Evolutionary conservation across 352 stramenopile species (phyloP).

Genomic region (Phytophthora foliorum): DNA sequence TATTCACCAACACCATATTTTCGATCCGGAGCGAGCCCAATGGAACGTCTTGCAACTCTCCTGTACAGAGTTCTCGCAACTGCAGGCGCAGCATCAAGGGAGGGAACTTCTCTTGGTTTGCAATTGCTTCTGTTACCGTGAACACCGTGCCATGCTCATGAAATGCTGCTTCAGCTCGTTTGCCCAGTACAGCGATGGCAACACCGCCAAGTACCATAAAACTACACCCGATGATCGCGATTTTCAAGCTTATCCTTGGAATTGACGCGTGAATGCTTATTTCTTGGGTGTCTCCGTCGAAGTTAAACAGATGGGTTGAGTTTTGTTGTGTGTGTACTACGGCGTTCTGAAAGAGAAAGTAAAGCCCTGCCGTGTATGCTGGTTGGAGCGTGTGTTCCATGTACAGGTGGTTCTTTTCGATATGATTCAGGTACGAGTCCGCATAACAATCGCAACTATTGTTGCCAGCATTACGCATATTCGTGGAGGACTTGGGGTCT

Average conservation of each 20-base stretch:
- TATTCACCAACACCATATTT: slow-evolving; percentile 10
- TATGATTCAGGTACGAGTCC: slow-evolving; percentile 4
- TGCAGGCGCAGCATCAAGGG: slow-evolving; percentile 16
- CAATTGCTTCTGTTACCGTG: slow-evolving; percentile 14
- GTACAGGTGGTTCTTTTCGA: slow-evolving; percentile 55
- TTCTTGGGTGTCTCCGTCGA: slow-evolving; percentile 19
- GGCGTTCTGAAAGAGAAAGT: slow-evolving; percentile 49
- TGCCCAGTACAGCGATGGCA: not conserved
- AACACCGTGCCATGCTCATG: slow-evolving; percentile 3
- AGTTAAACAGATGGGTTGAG: too few species aligned
- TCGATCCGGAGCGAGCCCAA: slow-evolving; percentile 14
- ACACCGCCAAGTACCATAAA: slow-evolving; percentile 5
- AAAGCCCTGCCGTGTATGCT: slow-evolving; percentile 45
- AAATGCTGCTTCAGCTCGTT: not conserved
- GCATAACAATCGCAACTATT: not conserved
- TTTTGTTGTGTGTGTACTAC: slow-evolving; percentile 18
- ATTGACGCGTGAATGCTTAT: slow-evolving; percentile 26
- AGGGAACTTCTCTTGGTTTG: slow-evolving; percentile 21
- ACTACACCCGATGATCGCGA: slow-evolving; percentile 9
- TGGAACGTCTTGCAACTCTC: not conserved
- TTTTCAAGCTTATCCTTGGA: slow-evolving; percentile 6
- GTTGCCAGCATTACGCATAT: not conserved
- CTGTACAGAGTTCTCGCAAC: slow-evolving; percentile 5
- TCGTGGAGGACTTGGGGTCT: not conserved
- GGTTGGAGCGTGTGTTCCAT: slow-evolving; percentile 48